These are phyloP conservation scores for Trypanosoma theileri DNA, from an alignment of 208 protist genomes.

Conservation along the genomic window DNA sequence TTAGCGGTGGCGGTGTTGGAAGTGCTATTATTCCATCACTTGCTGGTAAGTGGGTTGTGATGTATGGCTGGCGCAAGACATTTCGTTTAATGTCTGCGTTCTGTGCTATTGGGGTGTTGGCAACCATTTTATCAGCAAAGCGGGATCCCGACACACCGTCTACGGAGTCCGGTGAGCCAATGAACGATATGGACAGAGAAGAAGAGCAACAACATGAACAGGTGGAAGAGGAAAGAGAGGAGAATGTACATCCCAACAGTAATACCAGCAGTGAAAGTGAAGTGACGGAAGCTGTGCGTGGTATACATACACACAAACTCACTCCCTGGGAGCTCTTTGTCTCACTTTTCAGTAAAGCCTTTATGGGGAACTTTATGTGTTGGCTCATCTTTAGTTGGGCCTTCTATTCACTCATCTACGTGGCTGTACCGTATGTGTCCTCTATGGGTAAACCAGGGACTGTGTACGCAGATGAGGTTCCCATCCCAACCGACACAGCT, in stretches of 20 bases:
- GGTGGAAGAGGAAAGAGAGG: conserved; percentile 2
- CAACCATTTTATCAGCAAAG: conserved; percentile 43
- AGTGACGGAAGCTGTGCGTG: background rate
- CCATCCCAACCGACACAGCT: conserved; percentile 58
- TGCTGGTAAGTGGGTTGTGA: conserved; percentile 54
- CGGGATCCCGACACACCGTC: background rate
- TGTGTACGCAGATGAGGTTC: conserved; percentile 49
- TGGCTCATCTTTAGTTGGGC: conserved; percentile 76
- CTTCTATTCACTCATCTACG: conserved; percentile 82
- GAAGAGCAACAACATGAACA: background rate
- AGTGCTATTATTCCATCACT: conserved; percentile 71
- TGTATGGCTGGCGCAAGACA: conserved; percentile 80
- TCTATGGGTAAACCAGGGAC: conserved; percentile 68
- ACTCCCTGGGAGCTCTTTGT: conserved; percentile 43
- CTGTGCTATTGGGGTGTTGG: conserved; percentile 73
- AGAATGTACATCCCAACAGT: background rate
- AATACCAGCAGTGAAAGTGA: background rate
- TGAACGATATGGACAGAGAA: background rate
- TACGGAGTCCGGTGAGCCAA: background rate
- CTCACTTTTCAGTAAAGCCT: conserved; percentile 46
- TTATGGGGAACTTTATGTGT: conserved; percentile 78
- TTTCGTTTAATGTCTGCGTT: conserved; percentile 82
- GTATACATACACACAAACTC: conserved; percentile 32
- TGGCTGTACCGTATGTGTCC: conserved; percentile 74
- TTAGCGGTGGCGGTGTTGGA: conserved; percentile 71